Conservation (phyloP, 2,329 filamentous ascomycete genomes). For the Paracorniculantispora psalliotae region DNA sequence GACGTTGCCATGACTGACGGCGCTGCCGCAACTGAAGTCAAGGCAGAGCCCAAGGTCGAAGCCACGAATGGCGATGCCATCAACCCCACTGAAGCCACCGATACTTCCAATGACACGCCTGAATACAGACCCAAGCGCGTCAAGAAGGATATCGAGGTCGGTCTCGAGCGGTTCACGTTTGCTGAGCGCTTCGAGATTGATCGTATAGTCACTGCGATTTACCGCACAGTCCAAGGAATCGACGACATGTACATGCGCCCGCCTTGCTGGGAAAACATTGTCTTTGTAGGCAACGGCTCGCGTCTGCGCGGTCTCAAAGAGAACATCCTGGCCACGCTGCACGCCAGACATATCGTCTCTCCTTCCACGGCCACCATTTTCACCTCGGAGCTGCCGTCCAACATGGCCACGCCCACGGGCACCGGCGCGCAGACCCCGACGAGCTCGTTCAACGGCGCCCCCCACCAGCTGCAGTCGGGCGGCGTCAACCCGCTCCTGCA, state of each 20-base stretch:
- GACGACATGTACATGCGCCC: conserved; percentile 80
- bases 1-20: not conserved
- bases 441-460: conserved; percentile 47
- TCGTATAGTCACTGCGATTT: conserved; percentile 76
- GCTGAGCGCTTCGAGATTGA: conserved; percentile 70
- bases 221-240: conserved; percentile 76
- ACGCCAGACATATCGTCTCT: conserved; percentile 80
- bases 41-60: conserved; percentile 18
- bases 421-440: conserved; percentile 91
- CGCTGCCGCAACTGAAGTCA: not conserved
- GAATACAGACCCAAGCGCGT: conserved; percentile 51
- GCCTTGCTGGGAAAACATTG: conserved; percentile 84
- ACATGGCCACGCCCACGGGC: conserved; percentile 82
- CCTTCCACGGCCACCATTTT: conserved; percentile 94
- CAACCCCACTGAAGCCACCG: conserved; percentile 17
- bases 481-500: conserved; percentile 87
- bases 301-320: conserved; percentile 76
- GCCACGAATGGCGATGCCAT: conserved; percentile 17
- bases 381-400: conserved; percentile 91
- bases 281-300: conserved; percentile 85
- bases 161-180: conserved; percentile 68
- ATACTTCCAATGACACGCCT: conserved; percentile 23
- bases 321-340: conserved; percentile 74
- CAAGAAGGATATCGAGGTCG: conserved; percentile 68
- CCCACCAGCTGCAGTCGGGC: conserved; percentile 47